phyloP scores from a whole-genome alignment of 768 basidiomycete genomes.

The Suillus decipiens region DNA sequence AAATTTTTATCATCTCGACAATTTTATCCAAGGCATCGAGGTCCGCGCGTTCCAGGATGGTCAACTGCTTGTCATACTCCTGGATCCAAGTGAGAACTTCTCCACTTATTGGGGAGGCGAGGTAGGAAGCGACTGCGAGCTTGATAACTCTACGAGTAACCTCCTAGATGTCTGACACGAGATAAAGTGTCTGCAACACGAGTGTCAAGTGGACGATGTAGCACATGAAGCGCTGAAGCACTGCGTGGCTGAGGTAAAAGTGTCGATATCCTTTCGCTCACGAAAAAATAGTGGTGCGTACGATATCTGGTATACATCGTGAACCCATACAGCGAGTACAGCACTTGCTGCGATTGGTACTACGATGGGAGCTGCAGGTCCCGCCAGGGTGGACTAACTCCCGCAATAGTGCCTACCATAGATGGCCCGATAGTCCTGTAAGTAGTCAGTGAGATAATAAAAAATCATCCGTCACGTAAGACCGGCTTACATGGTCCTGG shows the following conservation, averaged over 20 bases:
- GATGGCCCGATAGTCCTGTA: too few species aligned
- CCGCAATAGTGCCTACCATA: too few species aligned
- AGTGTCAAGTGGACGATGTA: conserved; percentile 30
- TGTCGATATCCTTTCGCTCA: background rate
- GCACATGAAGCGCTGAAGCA: conserved; percentile 22
- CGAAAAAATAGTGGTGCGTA: background rate
- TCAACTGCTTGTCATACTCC: background rate
- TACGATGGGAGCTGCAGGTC: background rate
- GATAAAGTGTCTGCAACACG: conserved; percentile 24
- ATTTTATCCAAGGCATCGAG: background rate
- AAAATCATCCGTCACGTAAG: too few species aligned
- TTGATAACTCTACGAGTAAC: background rate
- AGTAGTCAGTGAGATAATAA: too few species aligned
- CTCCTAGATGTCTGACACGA: background rate
- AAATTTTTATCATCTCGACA: background rate
- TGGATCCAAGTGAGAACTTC: background rate
- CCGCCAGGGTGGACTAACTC: background rate
- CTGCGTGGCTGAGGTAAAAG: conserved; percentile 2
- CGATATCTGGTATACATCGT: conserved; percentile 2
- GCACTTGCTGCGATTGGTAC: background rate
- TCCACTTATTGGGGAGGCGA: background rate
- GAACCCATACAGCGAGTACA: background rate
- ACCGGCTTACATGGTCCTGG: background rate
- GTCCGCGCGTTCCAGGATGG: background rate
- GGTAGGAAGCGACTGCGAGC: background rate